These are phyloP conservation scores for Yarrowia porcina DNA, from an alignment of 805 yeast genomes.

Conservation along the genomic window DNA sequence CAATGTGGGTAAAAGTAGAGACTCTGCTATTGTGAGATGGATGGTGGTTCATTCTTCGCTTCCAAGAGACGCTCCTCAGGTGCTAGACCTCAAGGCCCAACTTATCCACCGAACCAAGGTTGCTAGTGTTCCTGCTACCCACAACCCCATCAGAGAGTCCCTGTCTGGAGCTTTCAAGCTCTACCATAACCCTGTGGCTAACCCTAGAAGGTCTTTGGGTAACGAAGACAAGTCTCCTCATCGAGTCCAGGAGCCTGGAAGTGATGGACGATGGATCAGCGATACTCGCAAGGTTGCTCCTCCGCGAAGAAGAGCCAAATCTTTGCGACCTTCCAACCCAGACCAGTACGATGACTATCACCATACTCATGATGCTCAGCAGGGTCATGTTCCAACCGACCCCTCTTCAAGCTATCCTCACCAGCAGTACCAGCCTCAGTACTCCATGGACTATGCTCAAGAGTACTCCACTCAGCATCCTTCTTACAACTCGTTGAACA, in stretches of 20 bases:
- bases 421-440: slow-evolving; percentile 22
- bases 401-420: neutral
- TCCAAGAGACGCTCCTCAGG: slow-evolving; percentile 25
- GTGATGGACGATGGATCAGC: slow-evolving; percentile 9
- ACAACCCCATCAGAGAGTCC: neutral
- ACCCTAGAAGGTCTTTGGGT: slow-evolving; percentile 12
- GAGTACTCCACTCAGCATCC: slow-evolving; percentile 21
- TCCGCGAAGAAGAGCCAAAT: neutral
- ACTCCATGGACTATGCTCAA: slow-evolving; percentile 23
- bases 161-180: slow-evolving; percentile 19
- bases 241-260: slow-evolving; percentile 8
- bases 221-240: slow-evolving; percentile 17
- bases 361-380: too few relatives aligned
- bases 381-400: neutral
- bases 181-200: slow-evolving; percentile 21
- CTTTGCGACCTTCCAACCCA: neutral
- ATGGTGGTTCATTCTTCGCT: slow-evolving; percentile 37
- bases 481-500: neutral
- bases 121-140: neutral
- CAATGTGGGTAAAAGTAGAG: slow-evolving; percentile 31
- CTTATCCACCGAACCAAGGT: neutral
- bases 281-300: slow-evolving; percentile 3
- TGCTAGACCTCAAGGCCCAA: neutral
- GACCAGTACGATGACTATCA: neutral
- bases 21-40: slow-evolving; percentile 30